Conservation (phyloP, 805 yeast species). For the Naumovozyma castellii region DNA sequence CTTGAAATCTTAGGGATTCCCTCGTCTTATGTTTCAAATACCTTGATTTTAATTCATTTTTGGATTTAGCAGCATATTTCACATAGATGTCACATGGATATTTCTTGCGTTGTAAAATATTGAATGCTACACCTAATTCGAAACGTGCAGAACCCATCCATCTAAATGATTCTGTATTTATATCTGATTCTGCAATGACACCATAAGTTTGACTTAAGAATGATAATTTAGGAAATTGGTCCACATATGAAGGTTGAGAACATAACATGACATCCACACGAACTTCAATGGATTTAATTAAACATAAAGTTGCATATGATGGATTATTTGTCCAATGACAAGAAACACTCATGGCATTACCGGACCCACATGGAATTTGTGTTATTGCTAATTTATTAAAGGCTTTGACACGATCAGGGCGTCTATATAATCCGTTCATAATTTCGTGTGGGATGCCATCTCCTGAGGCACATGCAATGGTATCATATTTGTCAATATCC, state of each 20-base stretch:
- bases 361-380: constrained; percentile 93
- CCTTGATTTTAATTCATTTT: constrained; percentile 41
- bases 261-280: constrained; percentile 78
- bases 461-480: constrained; percentile 86
- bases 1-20: neutral
- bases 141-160: constrained; percentile 83
- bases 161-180: constrained; percentile 83
- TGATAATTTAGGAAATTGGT: constrained; percentile 43
- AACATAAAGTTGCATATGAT: constrained; percentile 54
- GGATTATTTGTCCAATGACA: constrained; percentile 69
- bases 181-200: constrained; percentile 84
- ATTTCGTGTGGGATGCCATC: constrained; percentile 97
- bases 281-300: constrained; percentile 59
- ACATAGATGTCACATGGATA: constrained; percentile 82
- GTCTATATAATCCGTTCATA: constrained; percentile 68
- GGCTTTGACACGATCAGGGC: constrained; percentile 56
- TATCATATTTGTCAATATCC: constrained; percentile 52
- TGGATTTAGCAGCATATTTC: constrained; percentile 49
- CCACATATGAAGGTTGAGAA: constrained; percentile 39
- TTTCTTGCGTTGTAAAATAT: constrained; percentile 45
- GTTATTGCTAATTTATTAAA: constrained; percentile 60
- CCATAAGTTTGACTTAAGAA: constrained; percentile 87
- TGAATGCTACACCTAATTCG: constrained; percentile 66
- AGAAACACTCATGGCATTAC: constrained; percentile 82
- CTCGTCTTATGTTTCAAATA: constrained; percentile 31